A percentile compares a stretch with the other conserved stretches of the same genome.
Evolutionary conservation across 139 green algal genomes (phyloP).

Genomic region (Chlamydomonas sp.): DNA sequence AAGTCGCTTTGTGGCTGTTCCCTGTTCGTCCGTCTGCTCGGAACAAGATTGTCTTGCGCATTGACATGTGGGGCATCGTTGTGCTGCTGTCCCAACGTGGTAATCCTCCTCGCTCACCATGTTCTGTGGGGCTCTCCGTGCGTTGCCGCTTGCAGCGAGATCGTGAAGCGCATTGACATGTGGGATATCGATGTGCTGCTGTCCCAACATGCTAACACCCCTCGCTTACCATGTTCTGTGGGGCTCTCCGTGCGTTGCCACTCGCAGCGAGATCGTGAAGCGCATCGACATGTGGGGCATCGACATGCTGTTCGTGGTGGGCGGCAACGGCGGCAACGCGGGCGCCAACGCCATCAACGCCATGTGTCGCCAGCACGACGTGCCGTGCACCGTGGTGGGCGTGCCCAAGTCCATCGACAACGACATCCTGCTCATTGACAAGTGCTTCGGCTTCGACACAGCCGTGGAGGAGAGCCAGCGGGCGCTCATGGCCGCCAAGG

Average conservation of each 20-base stretch:
- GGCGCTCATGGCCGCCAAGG: slow-evolving; percentile 92
- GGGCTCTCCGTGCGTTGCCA: no score
- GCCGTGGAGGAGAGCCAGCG: slow-evolving; percentile 97
- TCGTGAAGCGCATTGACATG: slow-evolving; percentile 97
- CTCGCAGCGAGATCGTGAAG: slow-evolving; percentile 94
- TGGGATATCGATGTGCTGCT: slow-evolving; percentile 97
- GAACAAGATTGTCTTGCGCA: slow-evolving; percentile 95
- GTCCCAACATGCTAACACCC: no score
- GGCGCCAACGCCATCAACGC: slow-evolving; percentile 74
- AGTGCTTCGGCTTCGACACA: slow-evolving; percentile 91
- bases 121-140: no score
- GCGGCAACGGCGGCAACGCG: slow-evolving; percentile 90
- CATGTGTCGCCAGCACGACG: slow-evolving; percentile 62
- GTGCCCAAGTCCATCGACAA: slow-evolving; percentile 75
- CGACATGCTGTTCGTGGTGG: slow-evolving; percentile 97
- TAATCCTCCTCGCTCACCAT: no score
- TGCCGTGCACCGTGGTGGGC: slow-evolving; percentile 61
- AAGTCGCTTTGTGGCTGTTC: no score
- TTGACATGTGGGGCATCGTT: slow-evolving; percentile 96
- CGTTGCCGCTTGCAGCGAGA: slow-evolving; percentile 70
- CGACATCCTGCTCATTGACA: slow-evolving; percentile 63
- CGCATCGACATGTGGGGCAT: slow-evolving; percentile 94
- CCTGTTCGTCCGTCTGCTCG: not conserved
- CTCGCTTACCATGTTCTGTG: no score
- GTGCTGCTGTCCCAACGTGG: slow-evolving; percentile 80